A percentile compares a stretch with the other conserved stretches of the same genome.
phyloP scores from a whole-genome alignment of 1,139 yeast species.

The Torulaspora pretoriensis region DNA sequence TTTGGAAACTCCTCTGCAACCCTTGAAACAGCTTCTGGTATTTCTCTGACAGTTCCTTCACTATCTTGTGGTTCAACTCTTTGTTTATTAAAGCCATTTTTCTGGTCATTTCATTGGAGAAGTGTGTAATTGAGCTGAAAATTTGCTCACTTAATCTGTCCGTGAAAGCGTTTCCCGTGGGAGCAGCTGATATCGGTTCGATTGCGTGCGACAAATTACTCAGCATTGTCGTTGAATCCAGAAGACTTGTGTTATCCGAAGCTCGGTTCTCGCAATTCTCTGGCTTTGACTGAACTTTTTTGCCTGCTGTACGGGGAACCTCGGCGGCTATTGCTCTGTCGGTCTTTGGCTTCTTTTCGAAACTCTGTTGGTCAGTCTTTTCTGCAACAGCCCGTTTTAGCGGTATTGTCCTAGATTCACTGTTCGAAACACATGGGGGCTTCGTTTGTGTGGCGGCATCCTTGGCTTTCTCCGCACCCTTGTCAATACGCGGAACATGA shows the following conservation, averaged over 20 bases:
- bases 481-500: no score
- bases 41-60: conserved; percentile 35
- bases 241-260: conserved; percentile 8
- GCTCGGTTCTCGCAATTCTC: conserved; percentile 2
- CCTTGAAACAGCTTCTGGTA: conserved; percentile 35
- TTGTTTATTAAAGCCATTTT: conserved; percentile 38
- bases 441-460: neutral
- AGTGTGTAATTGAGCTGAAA: conserved; percentile 33
- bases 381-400: conserved; percentile 1
- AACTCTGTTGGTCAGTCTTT: neutral
- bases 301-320: neutral
- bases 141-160: conserved; percentile 38
- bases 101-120: conserved; percentile 35
- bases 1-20: conserved; percentile 35
- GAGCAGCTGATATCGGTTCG: neutral
- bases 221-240: conserved; percentile 20
- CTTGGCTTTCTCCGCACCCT: neutral
- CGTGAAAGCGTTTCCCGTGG: conserved; percentile 29
- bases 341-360: neutral
- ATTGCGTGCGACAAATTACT: conserved; percentile 7
- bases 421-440: neutral
- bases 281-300: neutral
- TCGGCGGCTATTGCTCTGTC: neutral
- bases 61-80: conserved; percentile 37
- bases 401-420: neutral